Percentiles rank a stretch among this genome's conserved stretches.
These are phyloP conservation scores for Fonsecaea nubica DNA, from an alignment of 2,329 filamentous ascomycete species.

Conservation along the genomic window DNA sequence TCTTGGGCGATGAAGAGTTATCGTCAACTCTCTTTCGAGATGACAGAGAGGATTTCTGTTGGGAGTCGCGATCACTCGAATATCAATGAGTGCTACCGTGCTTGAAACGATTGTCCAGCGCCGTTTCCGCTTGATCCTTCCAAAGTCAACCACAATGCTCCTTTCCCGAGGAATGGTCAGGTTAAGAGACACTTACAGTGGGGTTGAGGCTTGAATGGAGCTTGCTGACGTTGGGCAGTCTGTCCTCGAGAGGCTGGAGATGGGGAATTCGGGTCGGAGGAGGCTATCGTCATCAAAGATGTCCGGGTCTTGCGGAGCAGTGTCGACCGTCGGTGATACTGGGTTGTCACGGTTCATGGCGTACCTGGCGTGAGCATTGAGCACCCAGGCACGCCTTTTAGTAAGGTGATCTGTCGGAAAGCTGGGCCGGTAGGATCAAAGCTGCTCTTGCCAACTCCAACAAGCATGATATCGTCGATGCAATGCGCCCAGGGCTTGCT, in stretches of 20 bases:
- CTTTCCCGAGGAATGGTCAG: not conserved
- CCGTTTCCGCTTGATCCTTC: conserved; percentile 4
- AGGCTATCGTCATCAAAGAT: conserved; percentile 11
- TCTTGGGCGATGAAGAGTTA: not conserved
- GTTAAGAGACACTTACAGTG: not conserved
- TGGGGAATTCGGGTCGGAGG: not conserved
- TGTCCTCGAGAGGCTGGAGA: not conserved
- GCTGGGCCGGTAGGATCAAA: not conserved
- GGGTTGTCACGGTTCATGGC: not conserved
- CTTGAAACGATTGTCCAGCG: conserved; percentile 5
- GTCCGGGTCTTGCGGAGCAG: conserved; percentile 14
- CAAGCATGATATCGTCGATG: not conserved
- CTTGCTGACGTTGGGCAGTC: not conserved
- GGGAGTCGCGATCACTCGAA: not conserved
- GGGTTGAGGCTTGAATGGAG: not conserved
- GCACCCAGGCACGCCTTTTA: not conserved
- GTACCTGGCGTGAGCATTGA: not conserved
- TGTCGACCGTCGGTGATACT: conserved; percentile 9
- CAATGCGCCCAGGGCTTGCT: not conserved
- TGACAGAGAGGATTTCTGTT: not conserved
- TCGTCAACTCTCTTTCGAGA: not conserved
- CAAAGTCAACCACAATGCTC: not conserved
- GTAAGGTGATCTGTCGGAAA: not conserved
- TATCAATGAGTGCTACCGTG: not conserved
- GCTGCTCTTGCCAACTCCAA: not conserved